Evolutionary conservation across 345 rosid genomes (phyloP), one percentile per base, ranked within the genome.

Genomic region (Erysimum cheiranthoides): DNA sequence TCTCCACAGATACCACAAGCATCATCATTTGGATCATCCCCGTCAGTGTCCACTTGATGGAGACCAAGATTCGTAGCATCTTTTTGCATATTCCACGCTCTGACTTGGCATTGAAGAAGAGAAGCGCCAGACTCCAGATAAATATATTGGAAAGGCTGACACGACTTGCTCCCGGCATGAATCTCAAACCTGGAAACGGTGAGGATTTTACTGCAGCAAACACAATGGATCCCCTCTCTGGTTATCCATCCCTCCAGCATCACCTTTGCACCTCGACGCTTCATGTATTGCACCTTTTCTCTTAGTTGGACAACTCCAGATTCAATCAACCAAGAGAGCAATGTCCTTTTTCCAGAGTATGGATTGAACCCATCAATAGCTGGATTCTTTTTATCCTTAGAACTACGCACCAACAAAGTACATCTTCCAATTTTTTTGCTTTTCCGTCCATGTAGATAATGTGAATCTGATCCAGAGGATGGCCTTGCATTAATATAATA

Each of bases 1-100:
- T 95, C 99, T 68, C 96, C 99, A 82, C 99, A 95, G 42, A 90
- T 85, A 77, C 96, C 93, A 85, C 99, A 95, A 49, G 97, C 86
- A 84, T 95, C 98, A 81, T 95, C 99, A 87, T 89, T 88, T 58
- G 97, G 96, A 86, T 95, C 99, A 71, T 88, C 94, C 31, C 93
- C 96, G 71, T 81, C 89, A 70, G 70, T 66, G 21, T 85, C 85
- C 60, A 95, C 88, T 17, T 81, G 73, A 72, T 86, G 86, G 59
- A 84, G 88, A 42, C 88, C 88, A 74, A 80, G 68, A 67, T 59
- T 74, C 78, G 63, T 81, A 65, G 89, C 78, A 74, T 79, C 87
- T 51, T 85, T 87, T 79, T 84, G 90, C 83, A 73, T 84, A 81
- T 83, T 78, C 99, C 99, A 95, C 63, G 99, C 89, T 63, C 85